Evolutionary conservation across 441 rosid genomes (phyloP).

Genomic region (Croton setiger): DNA sequence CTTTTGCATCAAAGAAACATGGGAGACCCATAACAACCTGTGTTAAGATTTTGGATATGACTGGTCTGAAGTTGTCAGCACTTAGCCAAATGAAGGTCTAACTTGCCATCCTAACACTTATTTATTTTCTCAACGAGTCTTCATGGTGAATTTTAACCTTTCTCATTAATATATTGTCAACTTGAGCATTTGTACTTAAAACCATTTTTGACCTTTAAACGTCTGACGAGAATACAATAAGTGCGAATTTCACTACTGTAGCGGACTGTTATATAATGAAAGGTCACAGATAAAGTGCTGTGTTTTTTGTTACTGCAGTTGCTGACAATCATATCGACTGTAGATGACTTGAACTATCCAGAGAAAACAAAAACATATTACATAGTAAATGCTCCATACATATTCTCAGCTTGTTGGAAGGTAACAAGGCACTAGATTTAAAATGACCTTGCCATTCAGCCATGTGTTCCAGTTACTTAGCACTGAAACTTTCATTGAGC

Average conservation of each 20-base stretch:
- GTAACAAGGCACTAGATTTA: slow-evolving; percentile 27
- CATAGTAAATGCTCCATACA: slow-evolving; percentile 82
- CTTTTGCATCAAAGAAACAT: slow-evolving; percentile 65
- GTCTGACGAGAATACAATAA: background rate
- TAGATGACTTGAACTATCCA: slow-evolving; percentile 95
- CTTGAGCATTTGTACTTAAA: background rate
- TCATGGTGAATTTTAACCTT: background rate
- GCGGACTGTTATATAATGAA: background rate
- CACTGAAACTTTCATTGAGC: slow-evolving; percentile 18
- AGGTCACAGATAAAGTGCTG: background rate
- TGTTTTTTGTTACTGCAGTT: slow-evolving; percentile 48
- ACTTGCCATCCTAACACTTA: slow-evolving; percentile 3
- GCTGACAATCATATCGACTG: slow-evolving; percentile 67
- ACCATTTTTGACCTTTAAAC: background rate
- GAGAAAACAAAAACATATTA: slow-evolving; percentile 88
- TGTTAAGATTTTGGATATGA: slow-evolving; percentile 85
- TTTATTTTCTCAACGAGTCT: background rate
- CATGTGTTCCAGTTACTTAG: background rate
- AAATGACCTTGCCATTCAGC: background rate
- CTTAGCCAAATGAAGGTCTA: slow-evolving; percentile 79
- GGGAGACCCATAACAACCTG: slow-evolving; percentile 83
- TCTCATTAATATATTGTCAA: background rate
- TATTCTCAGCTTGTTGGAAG: slow-evolving; percentile 98
- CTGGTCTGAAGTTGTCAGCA: slow-evolving; percentile 87
- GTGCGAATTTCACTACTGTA: background rate